Conservation (phyloP, 345 rosid genomes). For the Eucalyptus sp. region DNA sequence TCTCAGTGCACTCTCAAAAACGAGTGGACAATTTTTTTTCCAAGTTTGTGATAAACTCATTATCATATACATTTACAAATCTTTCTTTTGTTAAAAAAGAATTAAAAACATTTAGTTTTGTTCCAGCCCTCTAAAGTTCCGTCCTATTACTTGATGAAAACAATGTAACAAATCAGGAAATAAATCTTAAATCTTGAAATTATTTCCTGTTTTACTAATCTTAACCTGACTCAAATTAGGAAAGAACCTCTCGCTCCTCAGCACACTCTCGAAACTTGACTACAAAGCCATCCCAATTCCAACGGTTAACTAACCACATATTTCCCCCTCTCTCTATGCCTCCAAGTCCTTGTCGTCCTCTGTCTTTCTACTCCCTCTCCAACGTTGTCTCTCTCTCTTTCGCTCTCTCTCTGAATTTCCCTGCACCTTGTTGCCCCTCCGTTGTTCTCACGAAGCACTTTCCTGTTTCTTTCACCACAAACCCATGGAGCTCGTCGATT, state of each 20-base stretch:
- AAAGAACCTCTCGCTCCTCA: not conserved
- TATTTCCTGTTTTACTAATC: too few relatives aligned
- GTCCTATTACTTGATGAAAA: not conserved
- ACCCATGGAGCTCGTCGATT: not conserved
- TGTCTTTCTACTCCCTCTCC: not conserved
- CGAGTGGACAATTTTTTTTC: too few relatives aligned
- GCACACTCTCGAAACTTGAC: not conserved
- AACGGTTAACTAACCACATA: not conserved
- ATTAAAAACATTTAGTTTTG: not conserved
- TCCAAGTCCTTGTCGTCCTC: not conserved
- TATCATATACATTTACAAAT: not conserved
- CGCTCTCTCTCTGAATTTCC: not conserved
- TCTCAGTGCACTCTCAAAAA: accelerated
- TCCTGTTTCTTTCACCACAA: not conserved
- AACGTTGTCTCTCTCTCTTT: not conserved
- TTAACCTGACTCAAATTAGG: not conserved
- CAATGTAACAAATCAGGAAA: not conserved
- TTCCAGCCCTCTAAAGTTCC: not conserved
- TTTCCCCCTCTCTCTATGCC: not conserved
- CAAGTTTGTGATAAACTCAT: not conserved
- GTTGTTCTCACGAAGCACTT: not conserved
- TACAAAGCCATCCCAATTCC: not conserved
- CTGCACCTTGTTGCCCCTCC: not conserved
- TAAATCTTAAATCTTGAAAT: too few relatives aligned
- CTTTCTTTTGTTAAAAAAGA: not conserved